These are phyloP conservation scores for Apodospora peruviana DNA, from an alignment of 495 filamentous ascomycete species.

Conservation along the genomic window DNA sequence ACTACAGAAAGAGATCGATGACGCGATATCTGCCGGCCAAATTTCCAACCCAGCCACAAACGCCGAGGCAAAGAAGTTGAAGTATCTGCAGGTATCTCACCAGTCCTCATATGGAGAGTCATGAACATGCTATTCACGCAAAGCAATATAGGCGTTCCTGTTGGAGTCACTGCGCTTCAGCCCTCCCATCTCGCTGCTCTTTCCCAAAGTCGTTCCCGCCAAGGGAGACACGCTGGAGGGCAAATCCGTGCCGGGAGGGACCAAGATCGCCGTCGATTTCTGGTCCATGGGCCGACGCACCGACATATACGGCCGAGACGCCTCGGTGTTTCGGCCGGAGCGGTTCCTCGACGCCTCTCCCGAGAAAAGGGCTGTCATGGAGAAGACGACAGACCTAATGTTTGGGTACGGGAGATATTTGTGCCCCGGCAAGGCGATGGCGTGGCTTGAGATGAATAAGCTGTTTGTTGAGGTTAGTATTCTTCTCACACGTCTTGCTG, in stretches of 20 bases:
- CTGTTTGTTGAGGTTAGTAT: conserved; percentile 48
- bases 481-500: no score
- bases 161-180: conserved; percentile 46
- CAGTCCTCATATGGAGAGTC: conserved; percentile 17
- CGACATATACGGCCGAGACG: conserved; percentile 44
- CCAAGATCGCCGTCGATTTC: conserved; percentile 45
- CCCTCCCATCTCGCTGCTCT: conserved; percentile 27
- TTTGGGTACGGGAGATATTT: conserved; percentile 40
- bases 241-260: conserved; percentile 46
- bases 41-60: conserved; percentile 31
- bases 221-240: conserved; percentile 48
- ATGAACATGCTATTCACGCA: conserved; percentile 26
- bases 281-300: conserved; percentile 22
- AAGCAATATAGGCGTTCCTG: conserved; percentile 33
- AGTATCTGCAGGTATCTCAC: conserved; percentile 29
- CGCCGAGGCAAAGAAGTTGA: conserved; percentile 34
- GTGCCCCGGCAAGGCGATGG: conserved; percentile 42
- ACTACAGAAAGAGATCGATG: conserved; percentile 50
- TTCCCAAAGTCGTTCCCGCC: conserved; percentile 41
- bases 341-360: conserved; percentile 45
- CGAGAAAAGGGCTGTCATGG: conserved; percentile 30
- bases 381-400: conserved; percentile 30
- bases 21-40: conserved; percentile 24
- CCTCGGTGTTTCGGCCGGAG: conserved; percentile 47
- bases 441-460: conserved; percentile 50